Evolutionary conservation across 805 yeast species (phyloP), one percentile per base, ranked within the genome.

Genomic region (Candida verbasci): DNA sequence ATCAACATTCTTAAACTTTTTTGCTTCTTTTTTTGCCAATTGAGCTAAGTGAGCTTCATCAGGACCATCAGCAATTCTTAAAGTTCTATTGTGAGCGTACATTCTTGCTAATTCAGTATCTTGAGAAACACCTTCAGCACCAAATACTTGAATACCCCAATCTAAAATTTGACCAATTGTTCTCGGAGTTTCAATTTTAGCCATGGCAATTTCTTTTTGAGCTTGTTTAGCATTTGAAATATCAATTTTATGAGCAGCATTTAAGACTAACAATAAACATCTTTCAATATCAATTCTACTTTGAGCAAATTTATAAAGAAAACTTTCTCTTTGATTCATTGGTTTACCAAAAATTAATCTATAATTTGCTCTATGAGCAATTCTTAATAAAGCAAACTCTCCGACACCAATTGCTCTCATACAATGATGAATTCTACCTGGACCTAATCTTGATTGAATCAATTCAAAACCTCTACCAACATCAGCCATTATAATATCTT

Each of bases 341-440:
- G 66, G 64, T 43, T 64, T 54, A 24, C 81, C 80, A 49, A 75
- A 76, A 31, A 80, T 75, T 25, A 59, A 44, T 42, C 85, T 61
- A 42, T 63, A 58, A 38, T 70, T 66, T 28, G 80, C 82, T 45
- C 85, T 65, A 42, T 66, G 60, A 18, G 70, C 65, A 35, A 72
- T 68, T 40, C 65, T 60, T 43, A 58, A 43, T 37, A 79, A 60
- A 3, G 80, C 76, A 47, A 66, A 73, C 47, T 76, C 81, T 6
- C 80, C 84, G 27, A 68, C 73, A 4, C 85, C 85, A 44, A 79
- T 63, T 21, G 72, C 55, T 50, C 84, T 62, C 84, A 79, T 78
- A 55, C 84, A 79, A 53, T 79, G 84, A 54, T 78, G 85, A 44
- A 79, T 74, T 51, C 84, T 62, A n/a, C 85, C 84, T 1, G 84